These are phyloP conservation scores for Chlorociboria aeruginascens DNA, from an alignment of 495 filamentous ascomycete species.

Conservation along the genomic window DNA sequence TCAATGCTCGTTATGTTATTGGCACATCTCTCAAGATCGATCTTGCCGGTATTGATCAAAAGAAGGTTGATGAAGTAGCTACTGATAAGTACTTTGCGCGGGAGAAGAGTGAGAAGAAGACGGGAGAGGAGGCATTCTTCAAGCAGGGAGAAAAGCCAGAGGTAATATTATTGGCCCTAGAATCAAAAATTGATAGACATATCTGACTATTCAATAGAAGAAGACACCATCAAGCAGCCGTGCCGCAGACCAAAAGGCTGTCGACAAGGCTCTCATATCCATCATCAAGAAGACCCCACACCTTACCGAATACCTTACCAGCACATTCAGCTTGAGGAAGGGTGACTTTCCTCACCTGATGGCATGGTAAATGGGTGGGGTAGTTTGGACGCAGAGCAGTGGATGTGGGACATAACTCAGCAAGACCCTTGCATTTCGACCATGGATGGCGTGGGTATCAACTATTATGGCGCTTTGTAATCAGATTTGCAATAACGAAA, in stretches of 20 bases:
- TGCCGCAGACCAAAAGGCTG: constrained; percentile 90
- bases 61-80: constrained; percentile 74
- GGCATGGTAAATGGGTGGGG: constrained; percentile 53
- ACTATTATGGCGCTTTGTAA: constrained; percentile 23
- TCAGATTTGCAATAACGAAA: constrained; percentile 23
- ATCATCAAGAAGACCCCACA: constrained; percentile 92
- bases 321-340: constrained; percentile 90
- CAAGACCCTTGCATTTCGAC: constrained; percentile 16
- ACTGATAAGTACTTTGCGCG: constrained; percentile 84
- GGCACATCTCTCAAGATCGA: constrained; percentile 88
- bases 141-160: constrained; percentile 92
- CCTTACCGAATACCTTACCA: constrained; percentile 79
- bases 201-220: constrained; percentile 51
- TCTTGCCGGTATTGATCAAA: constrained; percentile 67
- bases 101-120: constrained; percentile 86
- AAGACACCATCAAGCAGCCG: constrained; percentile 83
- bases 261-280: constrained; percentile 85
- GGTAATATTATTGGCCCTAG: constrained; percentile 43
- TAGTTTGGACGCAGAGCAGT: constrained; percentile 12
- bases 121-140: constrained; percentile 94
- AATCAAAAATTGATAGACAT: constrained; percentile 12
- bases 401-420: constrained; percentile 13
- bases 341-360: constrained; percentile 98
- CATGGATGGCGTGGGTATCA: constrained; percentile 17
- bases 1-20: constrained; percentile 98